Evolutionary conservation across 306 rosid genomes (phyloP).

Genomic region (Lotus japonicus): DNA sequence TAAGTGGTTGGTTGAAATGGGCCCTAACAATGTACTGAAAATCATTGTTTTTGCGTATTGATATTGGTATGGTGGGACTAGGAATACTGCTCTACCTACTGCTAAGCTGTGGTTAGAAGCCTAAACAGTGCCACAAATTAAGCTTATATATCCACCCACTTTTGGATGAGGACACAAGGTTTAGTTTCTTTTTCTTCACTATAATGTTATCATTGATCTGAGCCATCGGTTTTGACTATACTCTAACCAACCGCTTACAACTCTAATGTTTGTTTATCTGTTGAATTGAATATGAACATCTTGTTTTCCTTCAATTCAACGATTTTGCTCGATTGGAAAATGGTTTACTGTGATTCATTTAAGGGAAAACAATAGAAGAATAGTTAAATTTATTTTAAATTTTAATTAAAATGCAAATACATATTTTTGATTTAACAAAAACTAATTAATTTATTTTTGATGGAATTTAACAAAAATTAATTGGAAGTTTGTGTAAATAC

Average conservation of each 20-base stretch:
- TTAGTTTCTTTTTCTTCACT: constrained; percentile 22
- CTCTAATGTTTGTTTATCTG: too few species aligned
- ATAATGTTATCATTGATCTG: constrained; percentile 8
- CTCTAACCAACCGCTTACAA: neutral
- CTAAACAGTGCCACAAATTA: constrained; percentile 1
- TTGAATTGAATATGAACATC: too few species aligned
- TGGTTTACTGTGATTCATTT: too few species aligned
- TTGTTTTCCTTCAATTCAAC: too few species aligned
- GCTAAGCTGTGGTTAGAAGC: constrained; percentile 21
- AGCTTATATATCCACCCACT: constrained; percentile 24
- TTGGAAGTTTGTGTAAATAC: too few species aligned
- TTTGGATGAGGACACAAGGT: constrained; percentile 12
- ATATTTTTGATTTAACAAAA: too few species aligned
- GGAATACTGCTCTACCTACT: constrained; percentile 18
- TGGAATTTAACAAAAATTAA: too few species aligned
- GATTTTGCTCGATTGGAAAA: too few species aligned
- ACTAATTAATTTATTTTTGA: too few species aligned
- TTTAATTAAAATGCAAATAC: too few species aligned
- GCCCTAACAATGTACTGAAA: constrained; percentile 13
- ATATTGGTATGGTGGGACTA: constrained; percentile 23
- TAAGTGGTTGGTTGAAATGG: constrained; percentile 24
- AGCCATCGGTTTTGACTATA: neutral
- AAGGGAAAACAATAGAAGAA: too few species aligned
- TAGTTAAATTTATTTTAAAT: too few species aligned
- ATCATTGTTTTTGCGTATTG: neutral